These are phyloP conservation scores for Metschnikowia cerradonensis DNA, from an alignment of 805 yeast genomes.

Conservation along the genomic window DNA sequence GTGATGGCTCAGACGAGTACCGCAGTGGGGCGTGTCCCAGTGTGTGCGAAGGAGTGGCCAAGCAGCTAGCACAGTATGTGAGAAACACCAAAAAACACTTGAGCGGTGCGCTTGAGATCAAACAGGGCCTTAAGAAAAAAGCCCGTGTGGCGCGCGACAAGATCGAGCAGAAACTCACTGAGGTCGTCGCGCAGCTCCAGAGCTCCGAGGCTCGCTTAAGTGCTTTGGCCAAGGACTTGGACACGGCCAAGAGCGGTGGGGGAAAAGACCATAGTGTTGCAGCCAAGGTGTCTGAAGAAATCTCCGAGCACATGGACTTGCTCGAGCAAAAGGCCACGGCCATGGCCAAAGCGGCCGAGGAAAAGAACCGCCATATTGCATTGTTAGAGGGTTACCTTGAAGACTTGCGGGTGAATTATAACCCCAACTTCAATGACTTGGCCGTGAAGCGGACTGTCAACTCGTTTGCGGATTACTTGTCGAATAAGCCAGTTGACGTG, in stretches of 20 bases:
- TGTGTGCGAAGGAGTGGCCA: constrained; percentile 49
- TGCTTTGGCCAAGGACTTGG: background rate
- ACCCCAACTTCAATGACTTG: constrained; percentile 80
- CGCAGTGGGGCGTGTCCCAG: constrained; percentile 47
- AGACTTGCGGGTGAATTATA: constrained; percentile 55
- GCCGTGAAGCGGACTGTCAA: constrained; percentile 76
- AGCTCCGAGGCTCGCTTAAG: background rate
- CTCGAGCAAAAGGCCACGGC: constrained; percentile 1
- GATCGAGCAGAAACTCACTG: constrained; percentile 10
- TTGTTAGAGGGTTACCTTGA: constrained; percentile 46
- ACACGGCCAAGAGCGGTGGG: background rate
- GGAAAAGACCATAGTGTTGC: background rate
- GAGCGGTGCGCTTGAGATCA: constrained; percentile 25
- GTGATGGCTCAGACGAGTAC: constrained; percentile 91
- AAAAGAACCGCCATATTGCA: background rate
- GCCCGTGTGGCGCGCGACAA: constrained; percentile 18
- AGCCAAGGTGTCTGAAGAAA: background rate
- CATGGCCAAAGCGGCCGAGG: background rate
- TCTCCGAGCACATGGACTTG: background rate
- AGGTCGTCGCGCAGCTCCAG: background rate
- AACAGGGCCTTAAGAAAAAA: constrained; percentile 21
- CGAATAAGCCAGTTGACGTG: constrained; percentile 27
- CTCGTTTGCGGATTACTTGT: constrained; percentile 45
- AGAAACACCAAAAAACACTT: constrained; percentile 5
- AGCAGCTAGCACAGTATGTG: constrained; percentile 24